Conservation (phyloP, 208 protist genomes). For the Crithidia acanthocephali region DNA sequence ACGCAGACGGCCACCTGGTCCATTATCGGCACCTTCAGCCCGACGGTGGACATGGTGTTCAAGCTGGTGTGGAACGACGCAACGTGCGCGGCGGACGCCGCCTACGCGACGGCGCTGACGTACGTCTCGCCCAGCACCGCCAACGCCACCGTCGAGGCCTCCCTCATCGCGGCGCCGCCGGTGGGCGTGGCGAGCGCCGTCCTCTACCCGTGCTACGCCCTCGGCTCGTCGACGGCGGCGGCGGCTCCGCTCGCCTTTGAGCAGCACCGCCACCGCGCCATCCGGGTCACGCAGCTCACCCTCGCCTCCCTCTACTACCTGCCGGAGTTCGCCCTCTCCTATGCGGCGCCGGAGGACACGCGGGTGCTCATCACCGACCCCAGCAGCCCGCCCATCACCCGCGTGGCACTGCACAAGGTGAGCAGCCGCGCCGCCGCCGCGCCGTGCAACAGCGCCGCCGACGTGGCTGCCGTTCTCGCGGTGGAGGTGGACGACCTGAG, state of each 20-base stretch:
- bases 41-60: conserved; percentile 33
- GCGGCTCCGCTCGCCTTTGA: conserved; percentile 54
- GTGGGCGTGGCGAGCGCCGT: conserved; percentile 3
- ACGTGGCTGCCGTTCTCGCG: conserved; percentile 28
- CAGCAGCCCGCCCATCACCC: conserved; percentile 53
- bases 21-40: conserved; percentile 53
- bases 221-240: neutral
- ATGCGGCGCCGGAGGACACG: conserved; percentile 33
- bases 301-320: conserved; percentile 68
- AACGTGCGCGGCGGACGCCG: conserved; percentile 38
- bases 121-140: conserved; percentile 48
- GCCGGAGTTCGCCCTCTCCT: conserved; percentile 47
- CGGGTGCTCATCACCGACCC: conserved; percentile 63
- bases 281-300: conserved; percentile 44
- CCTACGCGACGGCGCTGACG: conserved; percentile 39
- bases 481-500: conserved; percentile 43
- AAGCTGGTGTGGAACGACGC: conserved; percentile 66
- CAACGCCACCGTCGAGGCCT: conserved; percentile 44
- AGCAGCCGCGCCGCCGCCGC: conserved; percentile 18
- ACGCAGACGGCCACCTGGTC: conserved; percentile 58
- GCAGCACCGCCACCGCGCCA: conserved; percentile 33
- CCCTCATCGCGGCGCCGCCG: conserved; percentile 43
- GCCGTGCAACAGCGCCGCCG: conserved; percentile 12
- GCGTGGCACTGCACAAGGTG: conserved; percentile 42
- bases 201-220: conserved; percentile 45